A percentile compares a stretch with the other conserved stretches of the same genome.
Conservation (phyloP, 352 stramenopile species). For the Phytopythium delawarense region DNA sequence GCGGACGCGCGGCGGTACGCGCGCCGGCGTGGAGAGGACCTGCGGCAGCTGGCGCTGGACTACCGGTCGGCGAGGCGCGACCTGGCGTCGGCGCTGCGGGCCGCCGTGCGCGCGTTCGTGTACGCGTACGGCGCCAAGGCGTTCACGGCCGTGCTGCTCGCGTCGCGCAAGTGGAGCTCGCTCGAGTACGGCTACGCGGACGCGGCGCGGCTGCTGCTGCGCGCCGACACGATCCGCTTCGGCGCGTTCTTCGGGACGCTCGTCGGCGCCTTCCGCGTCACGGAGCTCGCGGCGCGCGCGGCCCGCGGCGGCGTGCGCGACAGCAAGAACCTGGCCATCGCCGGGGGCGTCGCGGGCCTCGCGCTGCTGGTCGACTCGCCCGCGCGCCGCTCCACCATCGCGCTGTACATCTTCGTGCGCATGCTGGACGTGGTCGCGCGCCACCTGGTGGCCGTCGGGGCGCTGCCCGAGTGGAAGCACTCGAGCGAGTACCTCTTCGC, state of each 20-base stretch:
- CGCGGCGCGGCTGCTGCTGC: conserved; percentile 59
- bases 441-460: conserved; percentile 49
- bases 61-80: conserved; percentile 34
- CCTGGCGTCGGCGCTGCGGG: conserved; percentile 41
- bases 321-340: conserved; percentile 60
- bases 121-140: conserved; percentile 80
- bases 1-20: conserved; percentile 25
- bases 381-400: conserved; percentile 58
- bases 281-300: conserved; percentile 47
- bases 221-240: conserved; percentile 70
- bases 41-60: conserved; percentile 28
- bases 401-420: conserved; percentile 84
- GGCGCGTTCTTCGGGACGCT: conserved; percentile 73
- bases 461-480: conserved; percentile 54
- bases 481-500: conserved; percentile 74
- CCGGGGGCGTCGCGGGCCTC: conserved; percentile 56
- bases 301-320: conserved; percentile 43
- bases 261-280: conserved; percentile 65
- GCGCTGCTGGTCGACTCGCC: conserved; percentile 69
- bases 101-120: conserved; percentile 49
- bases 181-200: conserved; percentile 78
- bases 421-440: conserved; percentile 81
- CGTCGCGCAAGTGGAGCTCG: conserved; percentile 73
- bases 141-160: conserved; percentile 74
- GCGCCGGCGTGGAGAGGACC: conserved; percentile 26